phyloP scores from a whole-genome alignment of 768 basidiomycete species.

The Amanita pseudoporphyria region DNA sequence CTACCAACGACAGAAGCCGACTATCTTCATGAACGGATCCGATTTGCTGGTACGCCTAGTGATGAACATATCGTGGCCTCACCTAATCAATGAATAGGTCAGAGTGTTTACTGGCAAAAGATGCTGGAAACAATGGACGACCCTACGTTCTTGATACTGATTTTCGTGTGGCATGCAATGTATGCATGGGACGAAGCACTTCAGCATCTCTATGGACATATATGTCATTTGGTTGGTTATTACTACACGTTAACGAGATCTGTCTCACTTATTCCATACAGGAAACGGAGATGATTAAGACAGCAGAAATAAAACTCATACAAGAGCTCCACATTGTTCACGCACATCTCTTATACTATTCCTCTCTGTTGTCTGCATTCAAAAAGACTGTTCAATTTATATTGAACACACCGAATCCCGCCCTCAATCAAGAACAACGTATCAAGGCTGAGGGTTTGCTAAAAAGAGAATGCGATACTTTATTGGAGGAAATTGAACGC shows the following conservation, averaged over 20 bases:
- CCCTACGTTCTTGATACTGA: slow-evolving; percentile 45
- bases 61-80: background rate
- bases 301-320: slow-evolving; percentile 33
- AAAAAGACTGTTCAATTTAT: slow-evolving; percentile 43
- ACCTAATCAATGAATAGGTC: slow-evolving; percentile 16
- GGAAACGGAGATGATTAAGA: slow-evolving; percentile 40
- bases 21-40: slow-evolving; percentile 36
- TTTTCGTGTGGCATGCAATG: slow-evolving; percentile 49
- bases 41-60: slow-evolving; percentile 29
- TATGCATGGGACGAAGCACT: slow-evolving; percentile 56
- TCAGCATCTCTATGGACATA: slow-evolving; percentile 41
- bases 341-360: slow-evolving; percentile 51
- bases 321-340: slow-evolving; percentile 48
- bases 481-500: slow-evolving; percentile 40
- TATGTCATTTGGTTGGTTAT: slow-evolving; percentile 35
- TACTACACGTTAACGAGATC: background rate
- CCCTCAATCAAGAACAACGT: slow-evolving; percentile 26
- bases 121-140: slow-evolving; percentile 33
- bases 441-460: slow-evolving; percentile 24
- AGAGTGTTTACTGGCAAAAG: slow-evolving; percentile 39
- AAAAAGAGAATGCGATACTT: slow-evolving; percentile 33
- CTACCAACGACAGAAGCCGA: slow-evolving; percentile 29
- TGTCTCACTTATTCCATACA: slow-evolving; percentile 11
- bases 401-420: slow-evolving; percentile 41
- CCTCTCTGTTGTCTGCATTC: slow-evolving; percentile 46